These are phyloP conservation scores for Geotrichum restrictum DNA, from an alignment of 1,139 yeast genomes.

Conservation along the genomic window DNA sequence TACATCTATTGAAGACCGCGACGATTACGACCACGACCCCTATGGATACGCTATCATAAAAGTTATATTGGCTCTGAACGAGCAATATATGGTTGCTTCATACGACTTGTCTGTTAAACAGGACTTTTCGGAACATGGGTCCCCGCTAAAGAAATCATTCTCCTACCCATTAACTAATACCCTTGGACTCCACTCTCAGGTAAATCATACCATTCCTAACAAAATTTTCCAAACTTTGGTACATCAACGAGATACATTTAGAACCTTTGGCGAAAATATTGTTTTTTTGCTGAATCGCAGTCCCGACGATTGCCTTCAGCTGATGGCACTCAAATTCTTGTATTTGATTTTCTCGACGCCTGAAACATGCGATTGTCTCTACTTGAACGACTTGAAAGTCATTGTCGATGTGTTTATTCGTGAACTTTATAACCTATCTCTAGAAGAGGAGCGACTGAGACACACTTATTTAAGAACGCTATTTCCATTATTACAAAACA, in stretches of 20 bases:
- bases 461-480: constrained; percentile 75
- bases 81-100: constrained; percentile 71
- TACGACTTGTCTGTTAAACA: constrained; percentile 30
- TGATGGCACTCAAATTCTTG: constrained; percentile 72
- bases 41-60: constrained; percentile 70
- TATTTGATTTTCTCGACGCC: constrained; percentile 70
- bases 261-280: constrained; percentile 52
- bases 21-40: constrained; percentile 55
- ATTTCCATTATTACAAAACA: constrained; percentile 63
- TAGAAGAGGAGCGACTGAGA: constrained; percentile 58
- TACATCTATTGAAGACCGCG: constrained; percentile 47
- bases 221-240: constrained; percentile 34
- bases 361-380: constrained; percentile 61
- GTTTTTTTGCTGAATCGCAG: constrained; percentile 72
- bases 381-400: constrained; percentile 80
- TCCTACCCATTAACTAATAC: constrained; percentile 1
- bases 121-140: background rate
- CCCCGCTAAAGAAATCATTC: background rate
- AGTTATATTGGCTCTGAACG: constrained; percentile 70
- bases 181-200: background rate
- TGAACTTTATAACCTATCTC: constrained; percentile 66
- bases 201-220: constrained; percentile 27
- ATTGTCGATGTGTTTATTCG: constrained; percentile 80
- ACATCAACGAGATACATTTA: constrained; percentile 36
- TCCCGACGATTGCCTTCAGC: constrained; percentile 65